Evolutionary conservation across 2,329 filamentous ascomycete species (phyloP), one percentile per base, ranked within the genome.

Genomic region (Aspergillus thermomutatus): DNA sequence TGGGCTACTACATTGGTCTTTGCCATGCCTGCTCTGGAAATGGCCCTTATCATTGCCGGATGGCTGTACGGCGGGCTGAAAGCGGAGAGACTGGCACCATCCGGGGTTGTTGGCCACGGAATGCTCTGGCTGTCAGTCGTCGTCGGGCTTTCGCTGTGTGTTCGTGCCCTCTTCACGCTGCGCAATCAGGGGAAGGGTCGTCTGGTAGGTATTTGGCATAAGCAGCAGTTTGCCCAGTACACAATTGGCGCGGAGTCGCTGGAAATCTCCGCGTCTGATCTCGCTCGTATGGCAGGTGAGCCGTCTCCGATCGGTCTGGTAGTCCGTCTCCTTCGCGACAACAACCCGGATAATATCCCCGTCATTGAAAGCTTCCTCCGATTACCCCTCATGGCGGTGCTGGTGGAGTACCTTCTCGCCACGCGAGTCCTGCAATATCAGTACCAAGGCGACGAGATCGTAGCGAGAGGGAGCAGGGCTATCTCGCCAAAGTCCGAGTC

Each of bases 21-120:
- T 27, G 40, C 50, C 19, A 40, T 53, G 11, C 50, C 50, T 2
- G 27, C 50, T n/a, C 6, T 53, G 10, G 50, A 53, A 17, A 53
- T 28, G 21, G 21, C 26, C 25, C 25, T 53, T 25, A 47, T 53
- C 14, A 21, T 31, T 1, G 50, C 50, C 6, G 50, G 50, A 2
- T 53, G 40, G 50, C 25, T 53, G 34, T 53, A 53, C 40, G 50
- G 50, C n/a, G 34, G 37, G 14, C 21, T 53, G 11, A 53, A 53
- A 2, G 50, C 50, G 1, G 17, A 26, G 11, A 21, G 43, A 11
- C 43, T 46, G 8, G 21, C 21, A 14, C 43, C 43, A 3, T 46
- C 43, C 0, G 43, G 43, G 11, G 19, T 46, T 7, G 43, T 46
- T 7, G 43, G 43, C 2, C 43, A 46, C 21, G 43, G 43, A 7